Evolutionary conservation across 306 rosid genomes (phyloP).

Genomic region (Ceratonia siliqua): DNA sequence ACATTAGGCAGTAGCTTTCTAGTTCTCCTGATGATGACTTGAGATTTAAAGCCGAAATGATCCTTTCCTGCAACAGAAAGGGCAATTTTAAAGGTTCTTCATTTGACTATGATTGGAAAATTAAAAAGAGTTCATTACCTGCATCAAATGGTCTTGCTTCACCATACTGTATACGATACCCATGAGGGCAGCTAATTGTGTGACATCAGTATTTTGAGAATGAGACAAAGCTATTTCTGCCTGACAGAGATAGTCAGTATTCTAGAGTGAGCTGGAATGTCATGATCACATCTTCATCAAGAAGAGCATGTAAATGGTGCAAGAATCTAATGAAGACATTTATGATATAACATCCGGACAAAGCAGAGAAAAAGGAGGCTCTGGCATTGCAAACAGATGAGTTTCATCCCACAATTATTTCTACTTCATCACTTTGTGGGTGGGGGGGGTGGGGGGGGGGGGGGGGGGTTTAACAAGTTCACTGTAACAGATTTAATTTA

Average conservation of each 20-base stretch:
- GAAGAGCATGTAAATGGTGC: conserved; percentile 27
- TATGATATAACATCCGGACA: not conserved
- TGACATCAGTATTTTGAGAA: conserved; percentile 39
- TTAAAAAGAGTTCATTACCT: conserved; percentile 48
- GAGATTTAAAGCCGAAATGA: conserved; percentile 59
- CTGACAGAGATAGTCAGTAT: conserved; percentile 31
- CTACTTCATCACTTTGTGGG: not conserved
- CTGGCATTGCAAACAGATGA: not conserved
- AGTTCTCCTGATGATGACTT: conserved; percentile 62
- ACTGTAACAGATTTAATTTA: not conserved
- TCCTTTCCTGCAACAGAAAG: conserved; percentile 59
- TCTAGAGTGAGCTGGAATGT: not conserved
- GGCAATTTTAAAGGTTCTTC: not conserved
- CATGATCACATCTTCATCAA: conserved; percentile 2
- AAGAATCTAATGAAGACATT: conserved; percentile 19
- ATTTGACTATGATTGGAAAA: conserved; percentile 10
- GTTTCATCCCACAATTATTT: not conserved
- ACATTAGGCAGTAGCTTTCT: conserved; percentile 74
- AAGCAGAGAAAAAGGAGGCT: conserved; percentile 14
- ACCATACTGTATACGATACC: conserved; percentile 62
- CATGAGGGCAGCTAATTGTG: conserved; percentile 57
- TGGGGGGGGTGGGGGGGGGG: not conserved
- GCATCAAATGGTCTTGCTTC: conserved; percentile 72
- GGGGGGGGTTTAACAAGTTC: not conserved
- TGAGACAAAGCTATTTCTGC: conserved; percentile 39